Evolutionary conservation across 1,284 basidiomycete species (phyloP).

Genomic region (Porodaedalea pini): DNA sequence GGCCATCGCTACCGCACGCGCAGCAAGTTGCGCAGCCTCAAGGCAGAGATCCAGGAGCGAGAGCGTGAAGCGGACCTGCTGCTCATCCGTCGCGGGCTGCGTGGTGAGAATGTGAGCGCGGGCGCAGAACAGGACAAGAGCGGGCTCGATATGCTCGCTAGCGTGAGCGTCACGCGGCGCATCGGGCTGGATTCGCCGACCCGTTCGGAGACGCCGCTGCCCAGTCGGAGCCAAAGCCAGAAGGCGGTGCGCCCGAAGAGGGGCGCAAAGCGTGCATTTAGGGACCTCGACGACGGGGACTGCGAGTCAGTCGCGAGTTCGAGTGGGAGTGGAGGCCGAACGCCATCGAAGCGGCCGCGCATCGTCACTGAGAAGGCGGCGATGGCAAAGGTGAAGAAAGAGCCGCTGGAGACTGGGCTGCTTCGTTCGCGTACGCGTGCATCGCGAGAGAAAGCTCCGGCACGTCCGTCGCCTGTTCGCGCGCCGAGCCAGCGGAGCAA

Average conservation of each 20-base stretch:
- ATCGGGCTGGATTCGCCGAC: background rate
- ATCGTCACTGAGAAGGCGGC: constrained; percentile 5
- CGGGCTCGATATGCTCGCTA: constrained; percentile 11
- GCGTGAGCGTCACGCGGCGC: constrained; percentile 5
- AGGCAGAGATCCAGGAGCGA: constrained; percentile 14
- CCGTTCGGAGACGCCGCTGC: background rate
- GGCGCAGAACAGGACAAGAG: background rate
- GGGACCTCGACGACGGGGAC: constrained; percentile 1
- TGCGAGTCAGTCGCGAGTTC: background rate
- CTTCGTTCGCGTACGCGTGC: background rate
- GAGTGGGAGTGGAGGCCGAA: background rate
- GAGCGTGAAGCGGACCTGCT: constrained; percentile 16
- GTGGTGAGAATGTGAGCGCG: background rate
- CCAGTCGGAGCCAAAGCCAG: background rate
- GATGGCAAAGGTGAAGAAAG: constrained; percentile 2
- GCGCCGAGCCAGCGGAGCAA: background rate
- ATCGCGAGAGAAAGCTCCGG: background rate
- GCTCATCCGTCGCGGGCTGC: constrained; percentile 12
- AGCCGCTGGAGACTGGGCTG: background rate
- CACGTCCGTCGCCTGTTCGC: background rate
- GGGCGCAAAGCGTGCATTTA: constrained; percentile 9
- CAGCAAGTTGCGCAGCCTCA: constrained; percentile 7
- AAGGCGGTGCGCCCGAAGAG: background rate
- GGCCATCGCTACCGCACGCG: constrained; percentile 18
- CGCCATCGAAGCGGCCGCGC: constrained; percentile 10